Evolutionary conservation across 768 basidiomycete species (phyloP), one percentile per base, ranked within the genome.

Genomic region (Galerina sulciceps): DNA sequence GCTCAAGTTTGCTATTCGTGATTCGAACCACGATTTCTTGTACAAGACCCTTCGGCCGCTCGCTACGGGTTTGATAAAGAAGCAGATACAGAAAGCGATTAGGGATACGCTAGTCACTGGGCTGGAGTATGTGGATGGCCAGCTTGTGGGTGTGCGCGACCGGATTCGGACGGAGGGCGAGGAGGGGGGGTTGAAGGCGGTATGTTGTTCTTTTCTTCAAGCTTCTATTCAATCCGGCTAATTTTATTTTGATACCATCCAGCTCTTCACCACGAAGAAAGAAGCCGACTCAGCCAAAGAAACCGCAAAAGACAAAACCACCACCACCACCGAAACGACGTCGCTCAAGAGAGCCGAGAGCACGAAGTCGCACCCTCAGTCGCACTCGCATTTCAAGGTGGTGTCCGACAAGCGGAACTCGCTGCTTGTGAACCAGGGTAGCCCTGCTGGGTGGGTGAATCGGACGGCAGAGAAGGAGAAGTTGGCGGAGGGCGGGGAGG

Each of bases 1-100:
- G 14, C 84, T 99, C 66, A 94, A 91, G 75, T 96, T 96, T 76
- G 84, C 87, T 22, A 93, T 99, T 65, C 86, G 94, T 4, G 95
- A 98, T 63, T 85, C 89, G 61, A 96, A 95, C 75, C 94, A 97
- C 75, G 91, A 94, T 67, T 74, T 90, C 22, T 71, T 96, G 61
- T 96, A 96, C 81, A 94, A 91, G 80, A 89, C 91, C 0, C 64
- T 97, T 38, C 85, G 84, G 53, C 89, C 90, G 3, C 80, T 94
- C 40, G 91, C 91, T 11, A 94, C 87, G 1, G 85, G 84, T 6
- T 76, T 97, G 38, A 87, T 99, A 66, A 96, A 95, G 83, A 84
- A 79, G 64, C 89, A 85, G 72, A 77, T 85, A 23, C 68, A 80
- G 64, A 82, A 81, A 62, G 82, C 80, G 3, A 67, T 85, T 20